These are phyloP conservation scores for Blastomyces gilchristii DNA, from an alignment of 2,329 filamentous ascomycete genomes.

Conservation along the genomic window DNA sequence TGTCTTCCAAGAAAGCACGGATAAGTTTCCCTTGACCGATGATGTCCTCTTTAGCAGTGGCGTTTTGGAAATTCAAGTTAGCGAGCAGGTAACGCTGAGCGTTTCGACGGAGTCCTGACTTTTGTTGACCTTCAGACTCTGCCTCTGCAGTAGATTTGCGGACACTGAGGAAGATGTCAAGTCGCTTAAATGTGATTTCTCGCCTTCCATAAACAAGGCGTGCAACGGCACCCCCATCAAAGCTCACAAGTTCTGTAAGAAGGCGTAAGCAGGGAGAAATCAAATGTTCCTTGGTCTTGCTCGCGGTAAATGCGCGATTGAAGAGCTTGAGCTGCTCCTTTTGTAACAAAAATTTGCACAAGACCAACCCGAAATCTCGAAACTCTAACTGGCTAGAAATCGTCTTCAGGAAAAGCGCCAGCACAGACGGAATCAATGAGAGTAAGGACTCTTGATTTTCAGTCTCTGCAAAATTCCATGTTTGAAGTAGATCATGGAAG, in stretches of 20 bases:
- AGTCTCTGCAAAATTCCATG: conserved; percentile 74
- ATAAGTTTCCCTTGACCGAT: conserved; percentile 63
- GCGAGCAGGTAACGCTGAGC: conserved; percentile 71
- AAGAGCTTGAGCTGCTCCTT: conserved; percentile 72
- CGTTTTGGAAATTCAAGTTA: conserved; percentile 66
- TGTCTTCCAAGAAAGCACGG: conserved; percentile 60
- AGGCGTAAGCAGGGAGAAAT: conserved; percentile 81
- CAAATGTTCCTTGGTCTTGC: conserved; percentile 74
- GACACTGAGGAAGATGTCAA: conserved; percentile 73
- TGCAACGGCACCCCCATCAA: conserved; percentile 76
- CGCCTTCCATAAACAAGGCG: conserved; percentile 66
- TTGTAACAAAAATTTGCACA: conserved; percentile 74
- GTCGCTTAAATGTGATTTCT: conserved; percentile 65
- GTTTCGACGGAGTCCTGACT: conserved; percentile 72
- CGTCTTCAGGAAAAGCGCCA: conserved; percentile 71
- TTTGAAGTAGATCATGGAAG: conserved; percentile 71
- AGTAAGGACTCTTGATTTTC: conserved; percentile 71
- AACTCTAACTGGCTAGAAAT: conserved; percentile 66
- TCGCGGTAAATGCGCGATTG: conserved; percentile 65
- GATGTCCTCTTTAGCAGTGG: conserved; percentile 69
- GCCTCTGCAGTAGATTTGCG: conserved; percentile 43
- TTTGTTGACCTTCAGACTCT: conserved; percentile 53
- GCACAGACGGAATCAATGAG: conserved; percentile 66
- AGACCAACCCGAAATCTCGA: conserved; percentile 60
- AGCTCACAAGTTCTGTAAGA: conserved; percentile 70